Evolutionary conservation across 2,329 filamentous ascomycete genomes (phyloP).

Genomic region (Orbilia oligospora): DNA sequence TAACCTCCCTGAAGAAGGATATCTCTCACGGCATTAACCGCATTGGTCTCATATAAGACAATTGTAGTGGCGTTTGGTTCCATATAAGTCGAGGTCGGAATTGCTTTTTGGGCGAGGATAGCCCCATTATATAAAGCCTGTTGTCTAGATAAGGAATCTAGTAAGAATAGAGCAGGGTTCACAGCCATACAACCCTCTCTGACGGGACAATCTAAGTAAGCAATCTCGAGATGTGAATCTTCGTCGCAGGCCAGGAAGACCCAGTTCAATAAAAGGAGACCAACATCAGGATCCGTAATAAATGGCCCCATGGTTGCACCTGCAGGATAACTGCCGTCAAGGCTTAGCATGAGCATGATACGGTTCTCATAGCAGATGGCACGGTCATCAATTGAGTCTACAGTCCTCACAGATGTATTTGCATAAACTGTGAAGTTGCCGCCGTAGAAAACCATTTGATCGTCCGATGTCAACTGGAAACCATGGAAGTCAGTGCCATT

Average conservation of each 20-base stretch:
- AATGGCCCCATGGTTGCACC: conserved; percentile 43
- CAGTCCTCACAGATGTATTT: conserved; percentile 35
- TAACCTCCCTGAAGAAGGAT: conserved; percentile 34
- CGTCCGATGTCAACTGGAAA: conserved; percentile 31
- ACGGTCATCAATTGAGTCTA: conserved; percentile 8
- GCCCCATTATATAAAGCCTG: conserved; percentile 44
- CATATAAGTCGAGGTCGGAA: conserved; percentile 3
- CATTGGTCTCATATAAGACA: conserved; percentile 10
- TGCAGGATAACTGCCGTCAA: conserved; percentile 5
- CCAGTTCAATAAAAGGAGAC: conserved; percentile 23
- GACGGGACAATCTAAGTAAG: conserved; percentile 21
- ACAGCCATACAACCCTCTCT: not conserved
- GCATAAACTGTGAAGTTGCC: conserved; percentile 31
- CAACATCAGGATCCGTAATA: conserved; percentile 38
- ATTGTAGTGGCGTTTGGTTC: conserved; percentile 5
- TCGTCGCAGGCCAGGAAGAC: conserved; percentile 6
- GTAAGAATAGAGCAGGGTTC: conserved; percentile 28
- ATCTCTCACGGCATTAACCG: conserved; percentile 32
- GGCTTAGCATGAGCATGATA: conserved; percentile 8
- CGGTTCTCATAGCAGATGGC: conserved; percentile 31
- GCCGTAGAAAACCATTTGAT: conserved; percentile 40
- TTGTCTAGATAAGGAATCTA: conserved; percentile 23
- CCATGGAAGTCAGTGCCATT: conserved; percentile 38
- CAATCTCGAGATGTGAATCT: conserved; percentile 4
- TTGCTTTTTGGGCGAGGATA: not conserved